Conservation (phyloP, 495 filamentous ascomycete genomes). For the Bacidia gigantensis region DNA sequence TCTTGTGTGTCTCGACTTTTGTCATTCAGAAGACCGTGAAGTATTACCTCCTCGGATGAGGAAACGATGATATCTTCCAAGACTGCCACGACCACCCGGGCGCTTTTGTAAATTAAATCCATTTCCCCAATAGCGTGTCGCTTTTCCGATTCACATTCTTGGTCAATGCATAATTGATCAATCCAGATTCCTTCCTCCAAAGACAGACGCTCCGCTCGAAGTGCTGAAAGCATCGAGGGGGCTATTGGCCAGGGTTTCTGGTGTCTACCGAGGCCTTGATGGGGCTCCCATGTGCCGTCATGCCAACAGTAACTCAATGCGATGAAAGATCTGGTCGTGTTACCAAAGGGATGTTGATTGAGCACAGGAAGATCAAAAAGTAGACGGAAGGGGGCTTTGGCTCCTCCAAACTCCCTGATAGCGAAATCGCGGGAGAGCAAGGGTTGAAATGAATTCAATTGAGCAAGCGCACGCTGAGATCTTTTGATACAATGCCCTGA, state of each 20-base stretch:
- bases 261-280: background rate
- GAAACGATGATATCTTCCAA: conserved; percentile 9
- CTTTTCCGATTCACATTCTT: conserved; percentile 1
- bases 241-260: conserved; percentile 2
- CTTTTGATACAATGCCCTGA: background rate
- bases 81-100: conserved; percentile 1
- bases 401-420: background rate
- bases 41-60: background rate
- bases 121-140: conserved; percentile 2
- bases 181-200: conserved; percentile 6
- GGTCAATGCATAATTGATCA: conserved; percentile 3
- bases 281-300: background rate
- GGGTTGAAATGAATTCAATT: background rate
- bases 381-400: background rate
- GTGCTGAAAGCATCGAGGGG: background rate
- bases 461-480: background rate
- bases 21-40: background rate
- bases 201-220: conserved; percentile 1
- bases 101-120: conserved; percentile 6
- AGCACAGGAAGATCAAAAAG: background rate
- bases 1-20: background rate
- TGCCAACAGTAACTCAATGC: conserved; percentile 12
- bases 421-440: background rate
- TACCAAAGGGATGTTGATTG: background rate
- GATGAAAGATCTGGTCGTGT: background rate